phyloP scores from a whole-genome alignment of 1,139 yeast species.

The Magnusiomyces magnusii region DNA sequence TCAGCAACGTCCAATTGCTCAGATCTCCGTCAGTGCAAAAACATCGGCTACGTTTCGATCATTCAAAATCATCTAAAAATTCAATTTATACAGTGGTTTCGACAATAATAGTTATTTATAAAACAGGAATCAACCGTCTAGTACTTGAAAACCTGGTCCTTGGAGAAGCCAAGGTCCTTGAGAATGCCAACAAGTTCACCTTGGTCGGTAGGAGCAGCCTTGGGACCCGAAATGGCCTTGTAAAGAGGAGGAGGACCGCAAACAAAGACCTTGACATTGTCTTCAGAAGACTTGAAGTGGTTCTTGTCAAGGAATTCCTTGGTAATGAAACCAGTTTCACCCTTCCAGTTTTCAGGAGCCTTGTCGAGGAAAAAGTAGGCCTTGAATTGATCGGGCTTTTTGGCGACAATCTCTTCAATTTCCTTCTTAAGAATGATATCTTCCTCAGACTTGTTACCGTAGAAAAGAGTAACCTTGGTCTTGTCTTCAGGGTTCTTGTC shows the following conservation, averaged over 20 bases:
- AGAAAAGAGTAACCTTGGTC: constrained; percentile 72
- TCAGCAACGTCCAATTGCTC: too few species aligned
- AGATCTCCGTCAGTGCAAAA: too few species aligned
- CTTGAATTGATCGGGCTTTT: constrained; percentile 59
- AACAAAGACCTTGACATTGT: constrained; percentile 62
- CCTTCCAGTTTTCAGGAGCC: constrained; percentile 45
- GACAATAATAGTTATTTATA: background rate
- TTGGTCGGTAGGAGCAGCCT: constrained; percentile 83
- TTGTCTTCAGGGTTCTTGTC: constrained; percentile 67
- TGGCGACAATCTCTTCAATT: constrained; percentile 56
- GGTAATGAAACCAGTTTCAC: constrained; percentile 60
- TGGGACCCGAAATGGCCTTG: constrained; percentile 78
- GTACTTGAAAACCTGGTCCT: constrained; percentile 86
- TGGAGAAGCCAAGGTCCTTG: constrained; percentile 79
- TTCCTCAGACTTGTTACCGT: constrained; percentile 67
- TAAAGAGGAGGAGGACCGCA: constrained; percentile 91
- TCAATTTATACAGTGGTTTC: too few species aligned
- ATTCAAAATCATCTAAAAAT: too few species aligned
- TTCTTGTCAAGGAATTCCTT: constrained; percentile 54
- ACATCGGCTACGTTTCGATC: too few species aligned
- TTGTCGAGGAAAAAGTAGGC: constrained; percentile 76
- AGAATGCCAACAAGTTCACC: constrained; percentile 89
- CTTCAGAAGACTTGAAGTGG: constrained; percentile 46
- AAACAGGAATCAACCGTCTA: constrained; percentile 30
- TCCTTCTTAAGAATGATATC: constrained; percentile 76